Conservation (phyloP, 2,329 filamentous ascomycete genomes). For the Cercospora janseana region DNA sequence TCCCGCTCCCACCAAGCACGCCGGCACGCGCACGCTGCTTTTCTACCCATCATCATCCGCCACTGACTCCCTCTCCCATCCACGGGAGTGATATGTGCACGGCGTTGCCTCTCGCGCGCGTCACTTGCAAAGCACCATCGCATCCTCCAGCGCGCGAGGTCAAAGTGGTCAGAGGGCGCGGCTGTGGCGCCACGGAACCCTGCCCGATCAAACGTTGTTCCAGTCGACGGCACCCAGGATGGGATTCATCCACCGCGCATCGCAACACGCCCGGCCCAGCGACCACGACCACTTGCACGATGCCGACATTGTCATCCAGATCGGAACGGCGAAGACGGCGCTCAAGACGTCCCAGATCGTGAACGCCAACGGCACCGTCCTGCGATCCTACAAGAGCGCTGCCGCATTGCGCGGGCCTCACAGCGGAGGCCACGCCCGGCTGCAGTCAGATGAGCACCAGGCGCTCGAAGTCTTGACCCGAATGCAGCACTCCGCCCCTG, state of each 20-base stretch:
- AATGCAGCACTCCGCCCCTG: slow-evolving; percentile 22
- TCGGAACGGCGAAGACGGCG: slow-evolving; percentile 20
- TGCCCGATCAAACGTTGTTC: slow-evolving; percentile 1
- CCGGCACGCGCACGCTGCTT: no score
- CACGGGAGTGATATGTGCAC: no score
- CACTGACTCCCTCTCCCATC: no score
- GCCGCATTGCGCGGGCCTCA: neutral
- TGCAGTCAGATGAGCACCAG: slow-evolving; percentile 11
- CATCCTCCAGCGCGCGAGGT: neutral
- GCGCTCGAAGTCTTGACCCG: slow-evolving; percentile 19
- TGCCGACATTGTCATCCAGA: slow-evolving; percentile 23
- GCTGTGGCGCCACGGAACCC: slow-evolving; percentile 12
- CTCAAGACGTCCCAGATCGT: slow-evolving; percentile 25
- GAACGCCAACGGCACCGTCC: slow-evolving; percentile 14
- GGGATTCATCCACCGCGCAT: slow-evolving; percentile 15
- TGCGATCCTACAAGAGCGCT: slow-evolving; percentile 7
- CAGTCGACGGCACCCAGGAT: slow-evolving; percentile 13
- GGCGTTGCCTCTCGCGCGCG: neutral
- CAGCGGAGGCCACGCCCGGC: neutral
- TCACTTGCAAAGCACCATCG: neutral
- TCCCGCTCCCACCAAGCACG: no score
- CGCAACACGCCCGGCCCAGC: slow-evolving; percentile 6
- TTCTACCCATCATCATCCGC: no score
- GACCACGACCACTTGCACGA: slow-evolving; percentile 9
- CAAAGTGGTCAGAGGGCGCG: neutral